Evolutionary conservation across 1,284 basidiomycete species (phyloP).

Genomic region (Trichosporon sp.): DNA sequence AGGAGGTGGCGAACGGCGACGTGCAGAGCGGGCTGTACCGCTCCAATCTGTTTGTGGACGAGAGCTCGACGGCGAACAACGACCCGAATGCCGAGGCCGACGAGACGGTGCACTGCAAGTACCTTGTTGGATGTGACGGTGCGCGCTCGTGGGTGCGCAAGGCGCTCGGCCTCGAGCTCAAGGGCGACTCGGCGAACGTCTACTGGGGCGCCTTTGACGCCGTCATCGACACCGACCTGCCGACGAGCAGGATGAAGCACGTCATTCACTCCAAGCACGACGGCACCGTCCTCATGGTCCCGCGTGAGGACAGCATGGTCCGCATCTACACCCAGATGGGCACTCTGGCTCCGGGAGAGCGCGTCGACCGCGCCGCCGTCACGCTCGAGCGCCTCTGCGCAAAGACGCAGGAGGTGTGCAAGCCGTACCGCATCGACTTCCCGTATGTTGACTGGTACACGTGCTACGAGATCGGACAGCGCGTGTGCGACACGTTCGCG

Average conservation of each 20-base stretch:
- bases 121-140: constrained; percentile 30
- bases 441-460: constrained; percentile 40
- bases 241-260: constrained; percentile 34
- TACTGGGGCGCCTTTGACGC: constrained; percentile 43
- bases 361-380: constrained; percentile 25
- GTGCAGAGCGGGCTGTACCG: constrained; percentile 29
- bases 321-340: constrained; percentile 29
- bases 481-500: constrained; percentile 48
- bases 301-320: constrained; percentile 35
- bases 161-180: constrained; percentile 34
- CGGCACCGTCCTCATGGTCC: constrained; percentile 38
- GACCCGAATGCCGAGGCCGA: constrained; percentile 40
- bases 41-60: constrained; percentile 30
- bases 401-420: constrained; percentile 60
- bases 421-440: constrained; percentile 61
- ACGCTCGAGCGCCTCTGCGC: constrained; percentile 58
- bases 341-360: constrained; percentile 17
- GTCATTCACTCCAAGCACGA: constrained; percentile 29
- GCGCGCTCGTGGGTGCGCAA: constrained; percentile 25
- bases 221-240: constrained; percentile 21
- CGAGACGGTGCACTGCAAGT: constrained; percentile 26
- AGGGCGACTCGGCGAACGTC: constrained; percentile 41
- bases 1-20: constrained; percentile 20
- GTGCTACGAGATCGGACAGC: constrained; percentile 41
- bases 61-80: constrained; percentile 31